A percentile compares a stretch with the other conserved stretches of the same genome.
Conservation (phyloP, 129 eudicot species). For the Tagetes erecta region DNA sequence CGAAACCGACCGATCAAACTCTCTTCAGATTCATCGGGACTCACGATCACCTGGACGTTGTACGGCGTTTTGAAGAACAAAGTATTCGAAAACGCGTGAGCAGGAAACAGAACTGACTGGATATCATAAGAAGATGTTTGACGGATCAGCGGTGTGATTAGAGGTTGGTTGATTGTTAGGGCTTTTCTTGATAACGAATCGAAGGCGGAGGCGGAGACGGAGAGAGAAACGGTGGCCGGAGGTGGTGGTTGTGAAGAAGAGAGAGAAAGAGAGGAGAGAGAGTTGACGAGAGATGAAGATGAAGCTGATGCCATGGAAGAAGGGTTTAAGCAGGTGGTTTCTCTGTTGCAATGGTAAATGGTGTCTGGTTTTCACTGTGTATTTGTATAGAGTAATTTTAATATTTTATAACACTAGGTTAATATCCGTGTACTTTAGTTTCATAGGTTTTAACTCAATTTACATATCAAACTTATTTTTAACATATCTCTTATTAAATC, state of each 20-base stretch:
- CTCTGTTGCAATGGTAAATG: neutral
- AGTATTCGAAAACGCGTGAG: slow-evolving; percentile 32
- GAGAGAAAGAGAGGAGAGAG: slow-evolving; percentile 39
- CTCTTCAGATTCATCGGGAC: slow-evolving; percentile 53
- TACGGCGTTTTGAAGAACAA: slow-evolving; percentile 50
- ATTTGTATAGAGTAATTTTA: neutral
- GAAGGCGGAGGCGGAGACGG: slow-evolving; percentile 6
- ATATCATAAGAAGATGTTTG: slow-evolving; percentile 20
- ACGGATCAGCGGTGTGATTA: slow-evolving; percentile 20
- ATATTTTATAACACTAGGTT: no score
- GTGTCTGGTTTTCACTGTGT: neutral
- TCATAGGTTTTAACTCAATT: no score
- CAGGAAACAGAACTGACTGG: slow-evolving; percentile 37
- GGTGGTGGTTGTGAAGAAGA: slow-evolving; percentile 21
- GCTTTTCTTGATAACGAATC: slow-evolving; percentile 7
- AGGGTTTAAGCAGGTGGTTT: slow-evolving; percentile 28
- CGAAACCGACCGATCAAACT: slow-evolving; percentile 48
- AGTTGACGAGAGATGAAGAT: slow-evolving; percentile 23
- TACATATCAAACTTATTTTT: no score
- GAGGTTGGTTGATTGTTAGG: slow-evolving; percentile 24
- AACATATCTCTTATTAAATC: no score
- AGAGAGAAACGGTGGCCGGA: slow-evolving; percentile 7
- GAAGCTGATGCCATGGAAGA: slow-evolving; percentile 20
- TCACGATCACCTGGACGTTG: slow-evolving; percentile 57
- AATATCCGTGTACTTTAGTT: no score